A percentile compares a stretch with the other conserved stretches of the same genome.
Conservation (phyloP, 2,329 filamentous ascomycete species). For the Neofusicoccum kwambonambiense region DNA sequence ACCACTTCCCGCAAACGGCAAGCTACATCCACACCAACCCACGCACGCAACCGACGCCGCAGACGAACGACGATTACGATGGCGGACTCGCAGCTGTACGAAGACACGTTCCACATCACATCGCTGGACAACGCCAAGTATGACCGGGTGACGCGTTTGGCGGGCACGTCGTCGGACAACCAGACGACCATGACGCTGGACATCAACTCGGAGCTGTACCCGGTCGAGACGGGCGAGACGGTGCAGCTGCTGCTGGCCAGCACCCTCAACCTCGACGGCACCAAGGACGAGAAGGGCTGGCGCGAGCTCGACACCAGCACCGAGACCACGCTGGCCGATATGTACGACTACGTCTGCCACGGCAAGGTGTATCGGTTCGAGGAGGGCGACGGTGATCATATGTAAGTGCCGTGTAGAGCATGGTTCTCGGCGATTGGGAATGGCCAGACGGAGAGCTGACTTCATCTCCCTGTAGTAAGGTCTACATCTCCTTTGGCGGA, state of each 20-base stretch:
- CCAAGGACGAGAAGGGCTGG: slow-evolving; percentile 65
- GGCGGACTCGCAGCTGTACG: slow-evolving; percentile 88
- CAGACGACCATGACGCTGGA: slow-evolving; percentile 79
- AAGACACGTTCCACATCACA: slow-evolving; percentile 85
- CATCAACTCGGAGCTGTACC: slow-evolving; percentile 91
- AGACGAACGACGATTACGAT: slow-evolving; percentile 44
- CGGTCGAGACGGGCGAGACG: slow-evolving; percentile 69
- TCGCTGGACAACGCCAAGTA: slow-evolving; percentile 83
- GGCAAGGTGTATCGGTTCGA: slow-evolving; percentile 89
- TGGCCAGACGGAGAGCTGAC: not conserved
- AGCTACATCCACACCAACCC: not conserved
- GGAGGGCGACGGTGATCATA: slow-evolving; percentile 76
- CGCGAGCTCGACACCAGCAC: slow-evolving; percentile 55
- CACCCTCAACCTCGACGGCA: slow-evolving; percentile 82
- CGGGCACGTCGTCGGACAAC: slow-evolving; percentile 73
- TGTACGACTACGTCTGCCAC: slow-evolving; percentile 85
- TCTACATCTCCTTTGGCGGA: slow-evolving; percentile 91
- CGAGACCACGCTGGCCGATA: slow-evolving; percentile 62
- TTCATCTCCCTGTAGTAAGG: slow-evolving; percentile 62
- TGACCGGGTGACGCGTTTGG: slow-evolving; percentile 87
- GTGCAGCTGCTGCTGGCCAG: slow-evolving; percentile 81
- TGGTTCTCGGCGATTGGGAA: too few species aligned
- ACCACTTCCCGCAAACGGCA: not conserved
- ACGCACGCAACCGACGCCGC: not conserved
- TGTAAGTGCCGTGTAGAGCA: slow-evolving; percentile 59